Evolutionary conservation across 345 rosid genomes (phyloP), one percentile per base, ranked within the genome.

Genomic region (Euphorbia peplus): DNA sequence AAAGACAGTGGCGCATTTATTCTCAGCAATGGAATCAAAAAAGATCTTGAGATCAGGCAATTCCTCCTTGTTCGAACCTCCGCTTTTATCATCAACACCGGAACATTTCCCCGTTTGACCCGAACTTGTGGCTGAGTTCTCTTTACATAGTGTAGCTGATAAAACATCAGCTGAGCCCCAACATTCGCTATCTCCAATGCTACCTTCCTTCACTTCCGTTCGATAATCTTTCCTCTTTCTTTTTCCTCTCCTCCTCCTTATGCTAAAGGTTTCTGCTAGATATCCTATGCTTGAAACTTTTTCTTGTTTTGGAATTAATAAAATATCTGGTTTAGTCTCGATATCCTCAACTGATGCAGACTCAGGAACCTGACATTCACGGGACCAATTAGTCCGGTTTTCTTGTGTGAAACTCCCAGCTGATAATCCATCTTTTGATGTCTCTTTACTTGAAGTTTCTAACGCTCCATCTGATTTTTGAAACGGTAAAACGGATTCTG

Each of bases 371-470:
- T 54, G 80, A 63, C 75, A 71, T 35, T 84, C 85, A 0, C 85
- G 70, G 37, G 87, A 81, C 88, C 93, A 88, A 70, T 74, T 88
- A 32, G 81, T 66, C 15, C 51, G 81, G 8, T 80, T 79, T 58
- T 85, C 90, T 72, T 80, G 88, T 15, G 97, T 89, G 80, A 87
- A 89, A 73, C 98, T 90, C 71, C 90, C 86, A 21, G 91, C 91
- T 25, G 97, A 91, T 8, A 88, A 75, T 29, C 87, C 86, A 29
- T 86, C 96, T 74, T 88, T 86, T 3, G 84, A 84, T 29, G 77
- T 75, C 68, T 81, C 87, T 73, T 82, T 89, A 52, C 86, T 84
- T 37, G 86, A 84, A 47, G 86, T 84, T 74, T 85, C 84, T 26
- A 83, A 83, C 24, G 82, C 71, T n/a, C 84, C 83, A 58, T 85